Evolutionary conservation across 78 protist species (phyloP).

Genomic region (Tieghemostelium lacteum): DNA sequence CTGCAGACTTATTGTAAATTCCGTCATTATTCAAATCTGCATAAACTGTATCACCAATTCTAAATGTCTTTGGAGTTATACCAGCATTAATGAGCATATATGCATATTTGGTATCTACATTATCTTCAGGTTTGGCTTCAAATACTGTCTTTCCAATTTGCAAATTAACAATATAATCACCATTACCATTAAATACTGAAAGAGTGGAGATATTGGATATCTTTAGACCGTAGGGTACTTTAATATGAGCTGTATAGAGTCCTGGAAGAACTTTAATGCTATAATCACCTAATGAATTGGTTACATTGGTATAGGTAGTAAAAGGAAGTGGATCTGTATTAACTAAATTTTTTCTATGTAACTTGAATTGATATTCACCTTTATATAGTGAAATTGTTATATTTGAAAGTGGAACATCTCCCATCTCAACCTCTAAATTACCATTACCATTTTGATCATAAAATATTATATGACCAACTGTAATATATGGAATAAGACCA

Average conservation of each 20-base stretch:
- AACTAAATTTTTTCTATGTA: no score
- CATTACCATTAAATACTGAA: not conserved
- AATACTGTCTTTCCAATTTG: not conserved
- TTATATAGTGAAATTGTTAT: not conserved
- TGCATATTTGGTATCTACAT: not conserved
- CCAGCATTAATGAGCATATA: constrained; percentile 23
- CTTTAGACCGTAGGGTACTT: not conserved
- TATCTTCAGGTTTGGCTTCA: not conserved
- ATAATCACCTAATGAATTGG: not conserved
- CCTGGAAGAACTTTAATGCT: constrained; percentile 15
- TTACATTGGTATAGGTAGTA: not conserved
- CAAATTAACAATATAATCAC: not conserved
- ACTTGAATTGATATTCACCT: no score
- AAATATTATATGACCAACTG: not conserved
- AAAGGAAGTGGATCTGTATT: no score
- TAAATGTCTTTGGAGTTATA: not conserved
- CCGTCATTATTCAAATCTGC: constrained; percentile 13
- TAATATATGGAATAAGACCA: not conserved
- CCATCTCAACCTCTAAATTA: not conserved
- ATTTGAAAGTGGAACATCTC: constrained; percentile 1
- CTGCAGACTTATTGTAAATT: not conserved
- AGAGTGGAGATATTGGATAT: not conserved
- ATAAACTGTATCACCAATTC: constrained; percentile 13
- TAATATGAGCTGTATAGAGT: not conserved
- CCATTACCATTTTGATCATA: constrained; percentile 3